Evolutionary conservation across 1,139 yeast genomes (phyloP), one percentile per base, ranked within the genome.

Genomic region (Lodderomyces margitis): DNA sequence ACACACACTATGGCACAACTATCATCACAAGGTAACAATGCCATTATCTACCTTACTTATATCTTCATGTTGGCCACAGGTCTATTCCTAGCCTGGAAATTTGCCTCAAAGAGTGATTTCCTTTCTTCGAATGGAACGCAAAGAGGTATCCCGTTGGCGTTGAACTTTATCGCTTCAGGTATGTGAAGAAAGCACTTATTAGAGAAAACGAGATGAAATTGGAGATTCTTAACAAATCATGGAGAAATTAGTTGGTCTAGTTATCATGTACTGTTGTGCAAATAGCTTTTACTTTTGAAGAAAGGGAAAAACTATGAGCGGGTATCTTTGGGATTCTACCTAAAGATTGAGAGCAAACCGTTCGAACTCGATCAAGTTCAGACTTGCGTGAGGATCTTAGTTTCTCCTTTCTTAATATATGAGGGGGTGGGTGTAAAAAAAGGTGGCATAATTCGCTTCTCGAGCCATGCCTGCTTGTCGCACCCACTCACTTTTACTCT

Each of bases 141-240:
- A 56, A 70, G 74, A 41, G 95, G 88, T 21, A 36, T 86, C n/a
- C 95, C 96, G 1, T 67, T 88, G 51, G 86, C 95, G 0, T 68
- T 88, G 47, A 88, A 88, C 59, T 88, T 88, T 58, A 80, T 88
- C 46, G 96, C 96, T 40, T 83, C 95, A 52, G 94, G 95, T 78
- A 75, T 69, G 92, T 83, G 61, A 19, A 32, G 52, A 16, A 8
- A 20, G 15, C 20, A 21, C 17, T 27, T 32, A 28, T 24, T 33
- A 37, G 25, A 23, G 11, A 40, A 33, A 37, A 28, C 8, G 19
- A 28, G 32, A 28, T 14, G 14, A 14, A 5, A 14, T n/a, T 28
- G 19, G 14, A n/a, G 32, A 28, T 6, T 28, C 32, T 9, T 28
- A 4, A 28, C 4, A 21, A 21, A 21, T 21, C 11, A 21, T 21